Conservation (phyloP, 2,329 filamentous ascomycete species). For the Coniochaeta sp. region DNA sequence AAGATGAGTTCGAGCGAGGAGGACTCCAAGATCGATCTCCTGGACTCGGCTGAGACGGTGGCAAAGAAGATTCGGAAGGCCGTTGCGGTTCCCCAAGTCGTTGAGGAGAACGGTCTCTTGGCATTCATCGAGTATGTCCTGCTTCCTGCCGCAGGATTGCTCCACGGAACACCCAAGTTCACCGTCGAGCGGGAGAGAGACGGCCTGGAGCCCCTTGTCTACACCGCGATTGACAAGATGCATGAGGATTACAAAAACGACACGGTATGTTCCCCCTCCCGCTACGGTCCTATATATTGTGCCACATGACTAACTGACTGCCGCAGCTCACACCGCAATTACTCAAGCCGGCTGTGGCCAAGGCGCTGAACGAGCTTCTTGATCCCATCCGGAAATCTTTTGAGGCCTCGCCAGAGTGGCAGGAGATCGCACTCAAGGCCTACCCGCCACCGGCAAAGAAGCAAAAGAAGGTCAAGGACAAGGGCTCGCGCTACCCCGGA, state of each 20-base stretch:
- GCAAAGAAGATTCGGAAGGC: constrained; percentile 83
- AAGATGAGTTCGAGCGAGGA: constrained; percentile 80
- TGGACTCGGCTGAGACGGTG: constrained; percentile 69
- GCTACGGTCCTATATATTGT: constrained; percentile 8
- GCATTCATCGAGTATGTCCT: constrained; percentile 83
- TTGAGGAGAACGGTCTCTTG: constrained; percentile 81
- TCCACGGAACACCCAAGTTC: constrained; percentile 58
- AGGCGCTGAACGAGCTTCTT: constrained; percentile 66
- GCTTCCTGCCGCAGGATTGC: constrained; percentile 60
- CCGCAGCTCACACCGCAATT: constrained; percentile 68
- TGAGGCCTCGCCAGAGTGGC: constrained; percentile 68
- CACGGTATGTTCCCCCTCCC: constrained; percentile 46
- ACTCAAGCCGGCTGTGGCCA: constrained; percentile 76
- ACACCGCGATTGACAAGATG: constrained; percentile 67
- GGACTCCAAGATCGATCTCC: constrained; percentile 88
- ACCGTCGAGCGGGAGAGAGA: constrained; percentile 59
- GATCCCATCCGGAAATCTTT: constrained; percentile 72
- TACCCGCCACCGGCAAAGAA: constrained; percentile 73
- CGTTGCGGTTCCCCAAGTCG: constrained; percentile 63
- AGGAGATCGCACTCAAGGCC: constrained; percentile 66
- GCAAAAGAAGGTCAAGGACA: constrained; percentile 71
- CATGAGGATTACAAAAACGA: constrained; percentile 76
- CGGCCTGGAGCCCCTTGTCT: constrained; percentile 65
- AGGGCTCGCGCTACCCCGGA: constrained; percentile 59
- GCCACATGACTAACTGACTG: constrained; percentile 20